A percentile compares a stretch with the other conserved stretches of the same genome.
Conservation (phyloP, 495 filamentous ascomycete genomes). For the Penicillium goetzii region DNA sequence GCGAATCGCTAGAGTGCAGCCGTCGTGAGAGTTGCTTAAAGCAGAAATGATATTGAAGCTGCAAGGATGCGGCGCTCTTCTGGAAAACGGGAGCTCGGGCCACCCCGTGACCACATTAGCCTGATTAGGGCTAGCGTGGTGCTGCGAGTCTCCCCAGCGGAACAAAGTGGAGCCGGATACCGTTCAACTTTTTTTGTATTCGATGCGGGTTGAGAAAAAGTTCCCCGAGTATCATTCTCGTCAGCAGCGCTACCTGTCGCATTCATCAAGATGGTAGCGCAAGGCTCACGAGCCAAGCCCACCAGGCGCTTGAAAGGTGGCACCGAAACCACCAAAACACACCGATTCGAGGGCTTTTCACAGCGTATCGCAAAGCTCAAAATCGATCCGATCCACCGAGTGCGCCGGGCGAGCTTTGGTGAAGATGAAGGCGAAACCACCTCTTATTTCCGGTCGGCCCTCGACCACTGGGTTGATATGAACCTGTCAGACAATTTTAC, state of each 20-base stretch:
- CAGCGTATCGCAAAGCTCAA: slow-evolving; percentile 90
- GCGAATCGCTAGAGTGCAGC: background rate
- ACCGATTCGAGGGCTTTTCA: slow-evolving; percentile 91
- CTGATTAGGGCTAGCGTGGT: slow-evolving; percentile 9
- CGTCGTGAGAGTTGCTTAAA: background rate
- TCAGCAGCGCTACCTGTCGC: slow-evolving; percentile 38
- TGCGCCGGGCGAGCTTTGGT: slow-evolving; percentile 77
- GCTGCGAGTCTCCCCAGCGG: slow-evolving; percentile 39
- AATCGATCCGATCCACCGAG: slow-evolving; percentile 87
- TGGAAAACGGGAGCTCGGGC: slow-evolving; percentile 40
- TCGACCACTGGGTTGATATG: slow-evolving; percentile 88
- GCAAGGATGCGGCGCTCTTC: slow-evolving; percentile 3
- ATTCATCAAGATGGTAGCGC: slow-evolving; percentile 54
- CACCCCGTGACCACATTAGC: slow-evolving; percentile 40
- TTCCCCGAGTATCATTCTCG: slow-evolving; percentile 30
- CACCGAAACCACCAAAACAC: slow-evolving; percentile 76
- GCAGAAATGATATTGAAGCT: slow-evolving; percentile 9
- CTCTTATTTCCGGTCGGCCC: slow-evolving; percentile 79
- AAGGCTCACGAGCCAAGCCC: slow-evolving; percentile 67
- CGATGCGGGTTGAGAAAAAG: slow-evolving; percentile 34
- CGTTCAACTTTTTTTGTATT: slow-evolving; percentile 54
- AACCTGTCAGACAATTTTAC: slow-evolving; percentile 83
- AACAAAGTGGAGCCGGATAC: slow-evolving; percentile 38
- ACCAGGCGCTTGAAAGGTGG: slow-evolving; percentile 61
- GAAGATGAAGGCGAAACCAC: slow-evolving; percentile 70